Conservation (phyloP, 257 asterid species). For the Marsdenia floribunda region DNA sequence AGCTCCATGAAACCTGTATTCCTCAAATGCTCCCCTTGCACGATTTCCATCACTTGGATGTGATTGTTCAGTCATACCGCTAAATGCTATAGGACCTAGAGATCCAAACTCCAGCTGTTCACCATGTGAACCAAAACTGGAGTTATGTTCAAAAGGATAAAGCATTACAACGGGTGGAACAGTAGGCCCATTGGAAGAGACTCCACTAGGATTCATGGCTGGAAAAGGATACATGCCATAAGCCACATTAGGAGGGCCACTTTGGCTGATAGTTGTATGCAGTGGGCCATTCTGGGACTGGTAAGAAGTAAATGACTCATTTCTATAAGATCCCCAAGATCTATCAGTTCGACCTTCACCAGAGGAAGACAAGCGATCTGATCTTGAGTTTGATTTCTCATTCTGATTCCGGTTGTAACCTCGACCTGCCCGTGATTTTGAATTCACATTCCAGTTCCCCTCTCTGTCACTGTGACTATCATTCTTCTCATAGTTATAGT, state of each 20-base stretch:
- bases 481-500: conserved; percentile 60
- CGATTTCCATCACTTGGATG: conserved; percentile 56
- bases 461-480: conserved; percentile 69
- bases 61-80: conserved; percentile 54
- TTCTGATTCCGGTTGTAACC: conserved; percentile 57
- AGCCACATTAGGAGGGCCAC: conserved; percentile 47
- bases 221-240: conserved; percentile 61
- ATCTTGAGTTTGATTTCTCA: conserved; percentile 60
- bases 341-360: conserved; percentile 59
- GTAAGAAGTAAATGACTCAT: conserved; percentile 43
- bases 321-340: conserved; percentile 46
- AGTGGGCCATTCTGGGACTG: conserved; percentile 65
- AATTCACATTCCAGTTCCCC: conserved; percentile 60
- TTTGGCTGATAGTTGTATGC: conserved; percentile 45
- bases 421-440: conserved; percentile 61
- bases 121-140: conserved; percentile 42
- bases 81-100: conserved; percentile 58
- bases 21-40: conserved; percentile 44
- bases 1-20: conserved; percentile 50
- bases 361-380: conserved; percentile 47
- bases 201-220: conserved; percentile 44
- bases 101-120: conserved; percentile 93
- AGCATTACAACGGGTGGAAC: conserved; percentile 60
- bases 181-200: conserved; percentile 53
- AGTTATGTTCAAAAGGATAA: conserved; percentile 70